Percentiles rank a stretch among this genome's conserved stretches.
phyloP scores from a whole-genome alignment of 306 rosid genomes.

The Canavalia ensiformis region DNA sequence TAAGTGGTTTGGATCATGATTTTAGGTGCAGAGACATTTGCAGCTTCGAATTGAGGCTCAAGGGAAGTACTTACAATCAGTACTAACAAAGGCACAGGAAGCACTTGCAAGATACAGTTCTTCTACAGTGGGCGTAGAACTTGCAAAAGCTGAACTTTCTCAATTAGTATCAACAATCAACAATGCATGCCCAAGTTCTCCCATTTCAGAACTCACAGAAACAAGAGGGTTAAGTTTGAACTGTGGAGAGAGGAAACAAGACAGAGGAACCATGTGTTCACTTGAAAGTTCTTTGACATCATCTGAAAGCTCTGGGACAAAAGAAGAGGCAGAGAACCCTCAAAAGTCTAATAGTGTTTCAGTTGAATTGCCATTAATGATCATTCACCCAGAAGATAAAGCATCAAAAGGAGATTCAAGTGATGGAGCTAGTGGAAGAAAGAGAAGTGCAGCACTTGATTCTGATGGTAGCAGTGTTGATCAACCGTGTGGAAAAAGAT shows the following conservation, averaged over 20 bases:
- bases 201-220: constrained; percentile 74
- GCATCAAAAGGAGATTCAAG: constrained; percentile 41
- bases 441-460: constrained; percentile 59
- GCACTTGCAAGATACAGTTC: constrained; percentile 69
- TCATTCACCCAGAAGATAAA: constrained; percentile 45
- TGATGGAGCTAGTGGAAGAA: constrained; percentile 54
- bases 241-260: constrained; percentile 55
- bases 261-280: constrained; percentile 71
- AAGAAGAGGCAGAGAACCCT: constrained; percentile 53
- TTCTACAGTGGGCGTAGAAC: constrained; percentile 62
- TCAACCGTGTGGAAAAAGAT: constrained; percentile 57
- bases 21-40: constrained; percentile 84
- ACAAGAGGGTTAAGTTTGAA: constrained; percentile 51
- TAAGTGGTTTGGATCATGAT: constrained; percentile 25
- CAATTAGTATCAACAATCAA: constrained; percentile 68
- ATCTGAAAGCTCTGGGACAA: constrained; percentile 66
- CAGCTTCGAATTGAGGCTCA: constrained; percentile 91
- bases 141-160: constrained; percentile 74
- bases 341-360: constrained; percentile 44
- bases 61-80: constrained; percentile 85
- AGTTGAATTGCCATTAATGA: constrained; percentile 64
- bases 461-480: constrained; percentile 57
- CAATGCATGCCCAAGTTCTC: constrained; percentile 64
- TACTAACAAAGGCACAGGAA: constrained; percentile 80
- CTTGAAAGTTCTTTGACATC: constrained; percentile 85